Evolutionary conservation across 1,139 yeast genomes (phyloP), one percentile per base, ranked within the genome.

Genomic region (Pichia sp.): DNA sequence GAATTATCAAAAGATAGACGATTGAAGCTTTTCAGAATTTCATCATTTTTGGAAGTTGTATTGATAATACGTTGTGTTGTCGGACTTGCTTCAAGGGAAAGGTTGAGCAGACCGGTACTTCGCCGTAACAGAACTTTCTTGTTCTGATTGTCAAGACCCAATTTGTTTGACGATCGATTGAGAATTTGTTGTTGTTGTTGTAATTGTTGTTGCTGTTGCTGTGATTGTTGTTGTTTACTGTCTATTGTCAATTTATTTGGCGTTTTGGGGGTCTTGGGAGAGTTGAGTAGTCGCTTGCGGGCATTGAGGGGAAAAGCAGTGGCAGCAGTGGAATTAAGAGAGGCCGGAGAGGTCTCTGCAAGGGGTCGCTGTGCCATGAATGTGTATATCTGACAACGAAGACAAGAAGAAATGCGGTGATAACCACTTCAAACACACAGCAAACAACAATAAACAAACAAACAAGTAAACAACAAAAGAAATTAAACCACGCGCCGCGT

Each of bases 21-120:
- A 57, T 60, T 67, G 53, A 59, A 62, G 38, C 65, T 63, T 52
- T 63, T 60, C 28, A 66, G 60, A 51, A 66, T 66, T 44, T 61
- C 65, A 50, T 57, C 62, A 39, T 57, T 62, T 46, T 57, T 60
- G 29, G 57, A 56, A 1, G 56, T 45, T 1, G 58, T 48, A 50
- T 59, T 52, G 8, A 56, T 51, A 9, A 56, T 47, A 13, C 59
- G 49, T 42, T 55, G 48, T 11, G 59, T 56, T 9, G 47, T 46
- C 18, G 59, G 59, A 33, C 70, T 66, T 10, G 70, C 62, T 42
- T 69, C 73, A 13, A 70, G 58, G 27, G 72, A 69, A 43, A 71
- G 54, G 45, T 71, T 71, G 48, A 71, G 53, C 11, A 71, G 55
- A 5, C 75, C 75, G 6, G 69, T 72, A 61, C 73, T 70, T 60